phyloP scores from a whole-genome alignment of 352 stramenopile genomes.

The Pythium dissimile region DNA sequence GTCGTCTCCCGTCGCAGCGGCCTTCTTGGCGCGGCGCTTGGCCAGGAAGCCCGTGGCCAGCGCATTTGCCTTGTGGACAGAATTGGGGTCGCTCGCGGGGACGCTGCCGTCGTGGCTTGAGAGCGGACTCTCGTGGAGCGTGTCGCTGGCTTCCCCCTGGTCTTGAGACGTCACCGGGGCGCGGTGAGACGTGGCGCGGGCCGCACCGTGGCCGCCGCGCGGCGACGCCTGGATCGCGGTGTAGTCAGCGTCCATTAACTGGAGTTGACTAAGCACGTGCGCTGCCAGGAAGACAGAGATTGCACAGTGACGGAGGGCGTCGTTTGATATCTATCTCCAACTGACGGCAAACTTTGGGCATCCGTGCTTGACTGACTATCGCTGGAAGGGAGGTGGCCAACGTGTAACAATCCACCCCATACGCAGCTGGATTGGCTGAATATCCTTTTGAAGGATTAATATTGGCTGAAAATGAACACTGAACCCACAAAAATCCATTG shows the following conservation, averaged over 20 bases:
- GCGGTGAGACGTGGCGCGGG: neutral
- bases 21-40: slow-evolving; percentile 14
- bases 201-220: neutral
- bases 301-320: too few species aligned
- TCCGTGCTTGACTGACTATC: neutral
- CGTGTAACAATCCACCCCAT: too few species aligned
- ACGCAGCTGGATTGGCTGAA: neutral
- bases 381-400: neutral
- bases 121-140: slow-evolving; percentile 23
- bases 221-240: slow-evolving; percentile 19
- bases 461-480: slow-evolving; percentile 3
- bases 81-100: neutral
- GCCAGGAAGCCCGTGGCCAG: slow-evolving; percentile 6
- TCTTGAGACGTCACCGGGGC: neutral
- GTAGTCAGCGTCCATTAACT: slow-evolving; percentile 16
- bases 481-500: neutral
- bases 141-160: slow-evolving; percentile 16
- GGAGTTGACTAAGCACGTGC: too few species aligned
- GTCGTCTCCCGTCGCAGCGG: neutral
- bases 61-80: neutral
- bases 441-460: neutral
- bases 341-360: neutral
- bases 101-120: neutral
- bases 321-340: neutral
- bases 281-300: neutral